Base-by-base conservation (phyloP, 495 filamentous ascomycete genomes). In the Aspergillus kassunensis region DNA sequence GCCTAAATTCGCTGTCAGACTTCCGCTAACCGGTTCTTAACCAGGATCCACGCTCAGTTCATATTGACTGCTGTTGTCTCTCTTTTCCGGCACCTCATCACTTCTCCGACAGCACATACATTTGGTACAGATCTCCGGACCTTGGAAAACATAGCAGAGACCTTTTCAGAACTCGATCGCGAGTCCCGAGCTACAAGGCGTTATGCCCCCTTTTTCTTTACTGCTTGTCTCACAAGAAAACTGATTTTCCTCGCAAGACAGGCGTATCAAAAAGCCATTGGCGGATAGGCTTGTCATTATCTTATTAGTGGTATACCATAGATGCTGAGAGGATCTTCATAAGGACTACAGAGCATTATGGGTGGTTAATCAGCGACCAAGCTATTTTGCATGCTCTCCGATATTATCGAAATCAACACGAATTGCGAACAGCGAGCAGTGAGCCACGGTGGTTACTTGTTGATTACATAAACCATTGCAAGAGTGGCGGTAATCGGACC, bases 21-120 rank as follows among this genome's bases (percentile, higher is more conserved):
- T n/a, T n/a, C n/a, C 7, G 4, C 15, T 15, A 7, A 30, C 0
- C 3, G 7, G 9, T 29, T 13, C 23, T 6, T 36, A 16, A 27
- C 13, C n/a, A 51, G 48, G 48, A 51, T 51, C 18, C 27, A 33
- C 6, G 36, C 48, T 23, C 48, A 51, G 16, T 43, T 31, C 18
- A 30, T 51, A 8, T 21, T 51, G 8, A 42, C 48, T 1, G 36
- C 36, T 5, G 36, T 42, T 8, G 11, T 42, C 12, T 41, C 37
- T 2, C 37, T 51, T n/a, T 42, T 42, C 18, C 27, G 21, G 20
- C 16, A 42, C 18, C 4, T 51, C 2, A 42, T 51, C 24, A 12
- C 36, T 1, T 33, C 18, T 18, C 37, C 48, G 10, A 31, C 25
- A 6, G 37, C 37, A 10, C 24, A 29, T 12, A 42, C 37, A 0